phyloP scores from a whole-genome alignment of 2,329 filamentous ascomycete species.

The Tolypocladium ovalisporum region DNA sequence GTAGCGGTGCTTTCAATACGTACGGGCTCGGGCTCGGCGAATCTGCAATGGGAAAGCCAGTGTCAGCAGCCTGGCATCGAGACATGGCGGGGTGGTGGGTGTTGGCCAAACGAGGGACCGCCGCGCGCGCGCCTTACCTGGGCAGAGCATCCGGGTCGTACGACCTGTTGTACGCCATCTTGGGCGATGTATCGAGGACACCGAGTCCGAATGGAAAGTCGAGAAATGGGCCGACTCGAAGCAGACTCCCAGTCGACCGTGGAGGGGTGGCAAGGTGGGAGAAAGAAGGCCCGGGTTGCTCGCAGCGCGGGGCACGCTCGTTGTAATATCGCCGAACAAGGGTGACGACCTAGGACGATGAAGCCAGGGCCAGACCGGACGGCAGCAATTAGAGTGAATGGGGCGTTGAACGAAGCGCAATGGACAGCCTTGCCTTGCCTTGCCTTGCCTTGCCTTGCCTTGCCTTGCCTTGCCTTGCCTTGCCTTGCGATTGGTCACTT shows the following conservation, averaged over 20 bases:
- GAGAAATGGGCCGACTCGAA: not conserved
- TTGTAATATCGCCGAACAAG: not conserved
- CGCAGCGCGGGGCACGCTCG: not conserved
- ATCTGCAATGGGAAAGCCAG: conserved; percentile 29
- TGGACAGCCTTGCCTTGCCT: not conserved
- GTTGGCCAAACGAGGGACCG: conserved; percentile 3
- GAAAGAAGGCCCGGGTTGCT: not conserved
- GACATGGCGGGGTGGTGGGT: not conserved
- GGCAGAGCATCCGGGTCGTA: conserved; percentile 94
- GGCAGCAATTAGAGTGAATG: not conserved
- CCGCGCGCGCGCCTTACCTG: conserved; percentile 50
- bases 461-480: not conserved
- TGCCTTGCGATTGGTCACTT: not conserved
- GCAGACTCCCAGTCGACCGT: not conserved
- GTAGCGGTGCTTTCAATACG: conserved; percentile 7
- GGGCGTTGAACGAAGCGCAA: not conserved
- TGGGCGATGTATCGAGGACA: conserved; percentile 3
- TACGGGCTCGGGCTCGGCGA: conserved; percentile 67
- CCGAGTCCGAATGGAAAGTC: not conserved
- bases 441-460: not conserved
- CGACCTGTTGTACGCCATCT: conserved; percentile 87
- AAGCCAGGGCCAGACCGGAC: not conserved
- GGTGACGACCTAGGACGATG: not conserved
- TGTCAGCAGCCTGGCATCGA: conserved; percentile 12
- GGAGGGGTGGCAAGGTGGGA: not conserved